phyloP scores from a whole-genome alignment of 305 asterid species.

The Fraxinus sp. region DNA sequence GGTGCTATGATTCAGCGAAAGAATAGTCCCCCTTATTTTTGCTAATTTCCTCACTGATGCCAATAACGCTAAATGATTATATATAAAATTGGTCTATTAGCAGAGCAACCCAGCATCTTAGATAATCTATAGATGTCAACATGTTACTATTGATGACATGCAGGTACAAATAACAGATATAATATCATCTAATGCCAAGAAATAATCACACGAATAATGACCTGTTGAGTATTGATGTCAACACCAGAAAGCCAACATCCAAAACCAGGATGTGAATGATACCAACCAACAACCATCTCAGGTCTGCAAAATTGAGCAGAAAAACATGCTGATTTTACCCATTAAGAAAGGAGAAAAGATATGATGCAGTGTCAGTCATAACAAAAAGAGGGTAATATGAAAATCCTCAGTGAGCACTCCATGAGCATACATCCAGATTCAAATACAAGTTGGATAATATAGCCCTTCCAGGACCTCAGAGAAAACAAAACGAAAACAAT shows the following conservation, averaged over 20 bases:
- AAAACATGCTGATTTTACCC: conserved; percentile 6
- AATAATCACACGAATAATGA: conserved; percentile 25
- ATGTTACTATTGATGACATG: background rate
- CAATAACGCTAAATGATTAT: background rate
- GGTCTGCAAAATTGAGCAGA: conserved; percentile 55
- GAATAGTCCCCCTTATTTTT: background rate
- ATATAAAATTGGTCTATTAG: background rate
- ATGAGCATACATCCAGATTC: background rate
- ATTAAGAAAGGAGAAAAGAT: conserved; percentile 2
- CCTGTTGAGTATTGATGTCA: conserved; percentile 98
- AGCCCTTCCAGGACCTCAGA: background rate
- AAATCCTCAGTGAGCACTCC: background rate
- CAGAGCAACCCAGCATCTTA: background rate
- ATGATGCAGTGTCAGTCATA: background rate
- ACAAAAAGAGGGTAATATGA: background rate
- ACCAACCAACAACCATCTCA: conserved; percentile 99
- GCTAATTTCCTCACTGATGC: background rate
- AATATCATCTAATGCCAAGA: background rate
- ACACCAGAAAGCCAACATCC: conserved; percentile 99
- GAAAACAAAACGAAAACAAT: background rate
- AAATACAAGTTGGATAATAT: background rate
- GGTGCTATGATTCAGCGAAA: background rate
- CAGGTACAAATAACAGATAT: background rate
- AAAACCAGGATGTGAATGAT: conserved; percentile 95
- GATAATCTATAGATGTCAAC: background rate